Evolutionary conservation across 2,329 filamentous ascomycete genomes (phyloP), one percentile per base, ranked within the genome.

Genomic region (Arthrocladium fulminans): DNA sequence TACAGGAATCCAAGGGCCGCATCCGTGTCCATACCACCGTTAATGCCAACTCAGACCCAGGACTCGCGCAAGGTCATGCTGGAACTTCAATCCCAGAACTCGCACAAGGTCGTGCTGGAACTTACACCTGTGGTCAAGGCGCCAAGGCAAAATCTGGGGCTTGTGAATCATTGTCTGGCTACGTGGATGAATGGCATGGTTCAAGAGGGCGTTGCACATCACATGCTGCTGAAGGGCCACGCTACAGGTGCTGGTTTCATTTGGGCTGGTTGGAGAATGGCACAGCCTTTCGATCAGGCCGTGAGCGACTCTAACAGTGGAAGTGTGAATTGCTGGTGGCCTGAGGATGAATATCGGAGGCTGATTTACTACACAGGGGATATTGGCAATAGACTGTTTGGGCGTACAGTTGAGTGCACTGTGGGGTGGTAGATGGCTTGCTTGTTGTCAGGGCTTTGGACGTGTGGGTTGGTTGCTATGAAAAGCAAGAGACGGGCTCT

Each of bases 1-100:
- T 73, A 61, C 70, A 73, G 54, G 70, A 73, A 54, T 68, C 64
- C 52, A 64, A 63, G 49, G 70, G 70, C 34, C 72, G 69, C 56
- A 68, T 72, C 15, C 67, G 69, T 23, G 67, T 63, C 19, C 59
- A 54, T 1, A 69, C 67, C 17, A 70, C 67, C 34, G 57, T 65
- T 61, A 62, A 69, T 54, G 65, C 65, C 13, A 66, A 69, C 20
- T 50, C 50, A 47, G 72, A 72, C 59, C 69, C 70, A 0, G 70
- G 70, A 43, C 61, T 69, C 27, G 66, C 68, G 65, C 67, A 69
- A 52, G 57, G 56, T 27, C 65, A 68, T 54, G 57, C 65, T 45
- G 67, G 67, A 7, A n/a, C n/a, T n/a, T n/a, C n/a, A n/a, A n/a
- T n/a, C n/a, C n/a, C n/a, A n/a, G n/a, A n/a, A n/a, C n/a, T n/a